phyloP scores from a whole-genome alignment of 805 yeast genomes.

The Starmerella bombi region DNA sequence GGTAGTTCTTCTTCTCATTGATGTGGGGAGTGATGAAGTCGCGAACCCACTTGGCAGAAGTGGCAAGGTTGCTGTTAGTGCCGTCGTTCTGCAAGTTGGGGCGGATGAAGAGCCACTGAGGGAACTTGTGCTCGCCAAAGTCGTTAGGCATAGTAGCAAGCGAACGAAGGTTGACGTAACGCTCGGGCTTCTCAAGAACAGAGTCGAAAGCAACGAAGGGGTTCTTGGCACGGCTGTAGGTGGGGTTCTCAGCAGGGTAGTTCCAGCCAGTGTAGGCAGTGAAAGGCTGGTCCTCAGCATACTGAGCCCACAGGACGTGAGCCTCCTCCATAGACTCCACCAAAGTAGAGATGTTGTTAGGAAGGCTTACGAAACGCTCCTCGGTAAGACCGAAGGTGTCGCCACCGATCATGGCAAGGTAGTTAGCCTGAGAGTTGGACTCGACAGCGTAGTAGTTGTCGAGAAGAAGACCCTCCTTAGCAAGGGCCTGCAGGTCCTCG shows the following conservation, averaged over 20 bases:
- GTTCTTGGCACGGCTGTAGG: constrained; percentile 42
- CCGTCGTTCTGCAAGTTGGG: constrained; percentile 45
- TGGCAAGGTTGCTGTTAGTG: constrained; percentile 36
- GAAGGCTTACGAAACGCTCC: constrained; percentile 36
- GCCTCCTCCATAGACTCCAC: constrained; percentile 37
- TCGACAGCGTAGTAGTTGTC: constrained; percentile 41
- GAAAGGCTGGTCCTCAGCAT: constrained; percentile 42
- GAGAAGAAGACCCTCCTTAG: constrained; percentile 34
- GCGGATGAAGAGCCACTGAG: constrained; percentile 42
- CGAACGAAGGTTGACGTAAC: constrained; percentile 37
- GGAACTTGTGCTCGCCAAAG: constrained; percentile 31
- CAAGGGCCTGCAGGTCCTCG: constrained; percentile 33
- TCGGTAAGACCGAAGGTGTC: constrained; percentile 38
- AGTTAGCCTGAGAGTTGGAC: constrained; percentile 45
- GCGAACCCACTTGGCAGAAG: constrained; percentile 37
- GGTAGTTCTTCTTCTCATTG: constrained; percentile 30
- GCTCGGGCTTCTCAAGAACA: constrained; percentile 28
- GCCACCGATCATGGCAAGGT: constrained; percentile 38
- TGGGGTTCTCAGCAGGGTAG: constrained; percentile 31
- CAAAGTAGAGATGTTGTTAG: constrained; percentile 35
- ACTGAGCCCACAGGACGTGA: constrained; percentile 41
- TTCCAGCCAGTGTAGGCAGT: constrained; percentile 39
- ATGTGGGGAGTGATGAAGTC: constrained; percentile 34
- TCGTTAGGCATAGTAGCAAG: constrained; percentile 35
- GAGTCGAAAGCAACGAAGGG: constrained; percentile 36